Base-by-base conservation (phyloP, 805 yeast species). In the Ogataea salicorniae region DNA sequence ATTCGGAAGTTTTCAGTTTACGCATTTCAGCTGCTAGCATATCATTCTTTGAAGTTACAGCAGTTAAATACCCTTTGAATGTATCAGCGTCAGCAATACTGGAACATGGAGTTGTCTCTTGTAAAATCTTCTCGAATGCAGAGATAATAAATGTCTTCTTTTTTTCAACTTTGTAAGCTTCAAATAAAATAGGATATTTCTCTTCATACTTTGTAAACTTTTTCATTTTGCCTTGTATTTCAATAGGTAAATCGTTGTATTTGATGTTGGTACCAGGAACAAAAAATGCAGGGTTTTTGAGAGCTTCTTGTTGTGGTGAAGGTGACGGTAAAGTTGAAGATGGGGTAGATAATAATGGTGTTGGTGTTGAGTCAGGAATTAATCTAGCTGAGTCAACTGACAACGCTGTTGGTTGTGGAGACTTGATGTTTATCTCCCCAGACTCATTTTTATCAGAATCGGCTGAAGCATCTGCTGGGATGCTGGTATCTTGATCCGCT, bases 121-220 rank as follows among this genome's bases (percentile, higher is more conserved):
- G 73, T 49, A 92, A 68, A 14, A 85, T 77, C 47, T 71, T 79
- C 60, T 89, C 97, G 55, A 91, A 84, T 0, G 69, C 59, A 5
- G 61, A 70, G 8, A 90, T 75, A 39, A 83, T 72, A 41, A 77
- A 83, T 1, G 75, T 70, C 56, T 83, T 85, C 43, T 76, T 71
- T 68, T 86, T 88, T 63, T 91, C 97, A 1, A 75, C 70, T 60
- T 89, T 87, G 68, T 88, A 94, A 0, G 98, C 97, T 39, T 84
- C 84, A 43, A 90, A 74, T 15, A 92, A 70, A 39, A 81, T 69
- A 0, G 99, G 99, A 61, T 94, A 92, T 63, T 89, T 90, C 43
- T 84, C 85, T 63, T 92, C 98, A 64, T 91, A 92, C 63, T 89
- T 90, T 47, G 76, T 80, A 59, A 86, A 87, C 68, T 88, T 91